Base-by-base conservation (phyloP, 495 filamentous ascomycete species). In the Usnea hakonensis region DNA sequence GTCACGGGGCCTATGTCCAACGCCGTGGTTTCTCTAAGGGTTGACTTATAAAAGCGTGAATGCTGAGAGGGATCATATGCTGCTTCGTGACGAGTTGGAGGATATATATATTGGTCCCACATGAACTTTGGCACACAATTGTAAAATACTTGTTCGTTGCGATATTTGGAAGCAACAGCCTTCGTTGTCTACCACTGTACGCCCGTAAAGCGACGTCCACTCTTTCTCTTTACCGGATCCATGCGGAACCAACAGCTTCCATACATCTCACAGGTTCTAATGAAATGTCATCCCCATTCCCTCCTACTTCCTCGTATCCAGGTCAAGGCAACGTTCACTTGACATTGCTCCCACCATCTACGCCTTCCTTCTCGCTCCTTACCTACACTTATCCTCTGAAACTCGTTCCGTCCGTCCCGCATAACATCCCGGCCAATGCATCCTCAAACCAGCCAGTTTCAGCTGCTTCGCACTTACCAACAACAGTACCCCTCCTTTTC, bases 371-470 rank as follows among this genome's bases (percentile, higher is more conserved):
- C 23, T 84, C 85, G 55, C 83, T 80, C 28, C 81, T 96, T 62
- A 85, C 84, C 40, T 97, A 92, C 74, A 88, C 94, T 72, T 98
- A 97, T 70, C 94, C 94, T 13, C 83, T 98, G 38, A 98, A 98
- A 72, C 86, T 98, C 38, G 86, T 98, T 69, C 91, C 21, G 75
- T 85, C 48, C 64, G 70, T 69, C 19, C 79, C 73, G 16, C 82
- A 86, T 41, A 78, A 74, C 55, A 66, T 76, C 35, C 70, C 64
- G 46, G 36, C 48, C 48, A 46, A 11, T 5, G n/a, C 30, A 3
- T 16, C 55, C n/a, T 13, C 56, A 7, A 14, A 37, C 26, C 46
- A 63, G 1, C 3, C 37, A 4, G 32, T 57, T 28, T 6, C 52
- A 21, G 17, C 72, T 13, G 68, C 74, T 26, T 62, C 73, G 10